These are phyloP conservation scores for Centella asiatica DNA, from an alignment of 129 eudicot species.

Conservation along the genomic window DNA sequence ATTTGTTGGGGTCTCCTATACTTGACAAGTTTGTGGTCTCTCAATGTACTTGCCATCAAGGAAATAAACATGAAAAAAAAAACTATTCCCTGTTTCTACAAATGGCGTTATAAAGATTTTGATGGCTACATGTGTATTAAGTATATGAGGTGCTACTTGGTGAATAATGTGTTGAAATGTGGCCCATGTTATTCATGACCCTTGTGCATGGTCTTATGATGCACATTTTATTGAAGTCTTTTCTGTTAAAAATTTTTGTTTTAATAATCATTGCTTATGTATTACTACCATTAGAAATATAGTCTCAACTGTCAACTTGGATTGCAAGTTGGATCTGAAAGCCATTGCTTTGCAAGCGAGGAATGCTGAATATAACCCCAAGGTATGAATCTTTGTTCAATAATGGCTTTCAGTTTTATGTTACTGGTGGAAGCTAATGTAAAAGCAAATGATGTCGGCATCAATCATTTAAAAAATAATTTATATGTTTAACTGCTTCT, in stretches of 20 bases:
- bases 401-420: background rate
- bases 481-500: background rate
- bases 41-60: no score
- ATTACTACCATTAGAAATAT: conserved; percentile 40
- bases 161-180: no score
- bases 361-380: background rate
- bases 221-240: no score
- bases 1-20: no score
- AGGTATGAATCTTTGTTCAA: background rate
- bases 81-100: no score
- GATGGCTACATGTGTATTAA: no score
- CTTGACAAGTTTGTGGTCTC: no score
- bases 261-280: background rate
- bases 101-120: no score
- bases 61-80: no score
- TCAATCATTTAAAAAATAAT: background rate
- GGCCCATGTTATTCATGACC: no score
- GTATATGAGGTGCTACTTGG: no score
- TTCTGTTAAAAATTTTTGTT: background rate
- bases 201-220: background rate
- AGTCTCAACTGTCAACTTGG: conserved; percentile 80
- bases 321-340: conserved; percentile 70
- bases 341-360: conserved; percentile 43
- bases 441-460: background rate
- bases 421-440: background rate